A percentile compares a stretch with the other conserved stretches of the same genome.
Evolutionary conservation across 139 green algal genomes (phyloP).

Genomic region (Parachlorella kessleri): DNA sequence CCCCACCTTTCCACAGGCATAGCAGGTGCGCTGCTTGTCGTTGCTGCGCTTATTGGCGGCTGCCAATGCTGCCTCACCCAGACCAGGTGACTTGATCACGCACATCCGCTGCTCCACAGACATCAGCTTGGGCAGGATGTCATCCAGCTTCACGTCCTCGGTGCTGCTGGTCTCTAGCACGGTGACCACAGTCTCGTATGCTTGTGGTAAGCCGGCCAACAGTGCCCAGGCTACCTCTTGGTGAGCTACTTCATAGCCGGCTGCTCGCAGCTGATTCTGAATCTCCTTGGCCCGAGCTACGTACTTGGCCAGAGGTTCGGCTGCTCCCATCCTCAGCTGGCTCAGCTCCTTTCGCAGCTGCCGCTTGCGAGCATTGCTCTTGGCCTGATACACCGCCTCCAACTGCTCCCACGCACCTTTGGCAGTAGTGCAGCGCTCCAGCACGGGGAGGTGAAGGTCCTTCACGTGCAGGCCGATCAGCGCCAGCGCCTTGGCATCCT

Average conservation of each 20-base stretch:
- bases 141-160: background rate
- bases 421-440: background rate
- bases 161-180: slow-evolving; percentile 1
- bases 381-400: background rate
- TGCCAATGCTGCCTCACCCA: background rate
- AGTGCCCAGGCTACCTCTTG: background rate
- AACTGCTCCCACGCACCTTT: background rate
- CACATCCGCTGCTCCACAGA: background rate
- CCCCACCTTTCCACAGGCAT: too few species aligned
- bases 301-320: background rate
- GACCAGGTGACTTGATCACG: background rate
- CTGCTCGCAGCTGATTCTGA: background rate
- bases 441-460: too few species aligned
- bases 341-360: background rate
- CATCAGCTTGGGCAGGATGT: slow-evolving; percentile 2
- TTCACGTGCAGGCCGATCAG: too few species aligned
- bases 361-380: background rate
- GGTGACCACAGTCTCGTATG: background rate
- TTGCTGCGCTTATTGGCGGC: too few species aligned
- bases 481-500: too few species aligned
- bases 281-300: background rate
- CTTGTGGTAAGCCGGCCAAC: background rate
- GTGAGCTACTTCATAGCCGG: background rate
- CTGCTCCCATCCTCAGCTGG: background rate
- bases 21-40: too few species aligned